These are phyloP conservation scores for Paraconiothyrium sp. DNA, from an alignment of 2,329 filamentous ascomycete species.

Conservation along the genomic window DNA sequence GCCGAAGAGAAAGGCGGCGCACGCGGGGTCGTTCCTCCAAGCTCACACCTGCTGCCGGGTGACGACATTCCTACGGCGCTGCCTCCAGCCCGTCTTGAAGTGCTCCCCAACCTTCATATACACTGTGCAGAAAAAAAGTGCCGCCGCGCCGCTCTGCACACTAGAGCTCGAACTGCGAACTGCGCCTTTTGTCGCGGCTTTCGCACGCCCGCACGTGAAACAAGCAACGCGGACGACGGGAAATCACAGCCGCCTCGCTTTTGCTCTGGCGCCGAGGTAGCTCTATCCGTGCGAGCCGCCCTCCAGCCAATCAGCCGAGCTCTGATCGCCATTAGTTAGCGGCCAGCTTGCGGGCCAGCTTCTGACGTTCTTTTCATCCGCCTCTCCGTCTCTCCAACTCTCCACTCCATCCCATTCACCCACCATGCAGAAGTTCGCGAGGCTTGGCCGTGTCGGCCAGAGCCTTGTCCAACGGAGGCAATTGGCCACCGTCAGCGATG, in stretches of 20 bases:
- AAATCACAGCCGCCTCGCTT: conserved; percentile 34
- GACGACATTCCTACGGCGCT: conserved; percentile 20
- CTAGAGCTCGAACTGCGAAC: not conserved
- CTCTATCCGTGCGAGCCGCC: conserved; percentile 26
- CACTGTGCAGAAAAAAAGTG: not conserved
- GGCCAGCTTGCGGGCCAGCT: conserved; percentile 38
- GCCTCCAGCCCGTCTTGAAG: not conserved
- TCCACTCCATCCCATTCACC: conserved; percentile 50
- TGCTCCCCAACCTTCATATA: conserved; percentile 11
- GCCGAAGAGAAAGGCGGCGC: conserved; percentile 18
- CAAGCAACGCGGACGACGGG: conserved; percentile 43
- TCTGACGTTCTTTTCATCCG: conserved; percentile 49
- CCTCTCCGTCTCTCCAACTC: conserved; percentile 44
- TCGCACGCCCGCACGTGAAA: conserved; percentile 38
- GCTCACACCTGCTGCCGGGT: conserved; percentile 12
- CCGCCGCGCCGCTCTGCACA: not conserved
- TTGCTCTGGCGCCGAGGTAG: conserved; percentile 38
- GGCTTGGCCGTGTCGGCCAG: conserved; percentile 73
- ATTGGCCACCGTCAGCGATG: conserved; percentile 88
- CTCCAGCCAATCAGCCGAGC: conserved; percentile 41
- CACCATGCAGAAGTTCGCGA: conserved; percentile 76
- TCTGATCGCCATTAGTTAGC: conserved; percentile 48
- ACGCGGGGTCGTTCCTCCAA: conserved; percentile 23
- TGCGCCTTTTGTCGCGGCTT: conserved; percentile 25
- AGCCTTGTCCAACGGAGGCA: conserved; percentile 68